Conservation (phyloP, 176 grass and related monocot genomes). For the Avena insularis region DNA sequence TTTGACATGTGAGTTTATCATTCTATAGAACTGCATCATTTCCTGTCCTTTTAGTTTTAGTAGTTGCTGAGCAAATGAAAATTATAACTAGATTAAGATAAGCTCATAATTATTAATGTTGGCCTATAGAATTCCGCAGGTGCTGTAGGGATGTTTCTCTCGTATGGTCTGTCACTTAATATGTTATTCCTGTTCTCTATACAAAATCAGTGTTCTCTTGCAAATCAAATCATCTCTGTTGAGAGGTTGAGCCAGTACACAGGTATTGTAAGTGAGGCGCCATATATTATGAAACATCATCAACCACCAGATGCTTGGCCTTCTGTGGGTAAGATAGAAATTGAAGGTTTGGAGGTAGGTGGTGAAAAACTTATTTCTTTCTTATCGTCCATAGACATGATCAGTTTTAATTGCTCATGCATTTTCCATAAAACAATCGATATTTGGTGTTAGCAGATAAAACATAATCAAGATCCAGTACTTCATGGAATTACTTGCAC, state of each 20-base stretch:
- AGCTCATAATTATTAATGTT: too few species aligned
- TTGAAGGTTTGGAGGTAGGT: conserved; percentile 58
- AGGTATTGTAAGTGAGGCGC: conserved; percentile 54
- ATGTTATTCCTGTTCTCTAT: conserved; percentile 58
- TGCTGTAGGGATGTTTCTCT: conserved; percentile 66
- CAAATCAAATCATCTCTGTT: conserved; percentile 67
- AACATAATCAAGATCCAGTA: conserved; percentile 39
- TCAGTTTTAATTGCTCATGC: neutral
- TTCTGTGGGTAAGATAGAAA: conserved; percentile 51
- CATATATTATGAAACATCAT: conserved; percentile 47
- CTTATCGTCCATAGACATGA: too few species aligned
- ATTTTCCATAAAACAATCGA: neutral
- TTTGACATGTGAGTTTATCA: too few species aligned
- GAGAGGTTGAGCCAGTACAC: conserved; percentile 78
- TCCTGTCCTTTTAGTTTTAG: too few species aligned
- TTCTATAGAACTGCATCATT: too few species aligned
- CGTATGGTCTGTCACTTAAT: conserved; percentile 73
- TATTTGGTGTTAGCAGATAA: conserved; percentile 23
- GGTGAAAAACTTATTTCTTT: neutral
- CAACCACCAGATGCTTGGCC: conserved; percentile 54
- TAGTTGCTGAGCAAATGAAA: too few species aligned
- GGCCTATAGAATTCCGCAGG: conserved; percentile 35
- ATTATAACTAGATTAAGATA: too few species aligned
- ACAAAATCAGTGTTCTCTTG: conserved; percentile 65
- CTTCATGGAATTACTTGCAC: conserved; percentile 46